phyloP scores from a whole-genome alignment of 176 grass and related monocot genomes.

The Cocos nucifera region DNA sequence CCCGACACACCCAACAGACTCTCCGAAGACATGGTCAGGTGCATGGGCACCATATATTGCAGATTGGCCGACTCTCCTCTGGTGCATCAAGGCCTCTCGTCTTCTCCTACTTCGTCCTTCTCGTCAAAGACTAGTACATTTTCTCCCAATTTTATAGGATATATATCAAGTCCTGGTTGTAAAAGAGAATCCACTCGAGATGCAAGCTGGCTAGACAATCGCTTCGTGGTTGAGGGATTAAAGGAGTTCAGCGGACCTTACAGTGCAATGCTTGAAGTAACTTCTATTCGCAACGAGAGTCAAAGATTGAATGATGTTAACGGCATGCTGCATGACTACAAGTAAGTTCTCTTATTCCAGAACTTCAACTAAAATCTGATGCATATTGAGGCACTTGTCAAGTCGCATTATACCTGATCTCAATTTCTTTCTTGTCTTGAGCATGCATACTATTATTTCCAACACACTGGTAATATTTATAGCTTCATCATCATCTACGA shows the following conservation, averaged over 20 bases:
- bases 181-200: slow-evolving; percentile 52
- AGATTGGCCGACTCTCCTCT: slow-evolving; percentile 34
- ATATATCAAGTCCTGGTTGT: slow-evolving; percentile 63
- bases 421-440: too few relatives aligned
- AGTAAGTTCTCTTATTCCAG: slow-evolving; percentile 25
- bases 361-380: too few relatives aligned
- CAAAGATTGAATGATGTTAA: slow-evolving; percentile 44
- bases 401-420: too few relatives aligned
- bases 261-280: slow-evolving; percentile 62
- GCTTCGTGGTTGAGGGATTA: slow-evolving; percentile 27
- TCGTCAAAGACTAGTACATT: slow-evolving; percentile 57
- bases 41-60: slow-evolving; percentile 66
- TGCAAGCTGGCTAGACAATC: slow-evolving; percentile 38
- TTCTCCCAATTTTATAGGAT: slow-evolving; percentile 52
- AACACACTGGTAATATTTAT: too few relatives aligned
- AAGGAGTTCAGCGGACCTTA: slow-evolving; percentile 54
- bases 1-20: slow-evolving; percentile 81
- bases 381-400: too few relatives aligned
- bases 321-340: slow-evolving; percentile 64
- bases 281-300: slow-evolving; percentile 45
- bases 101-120: slow-evolving; percentile 86
- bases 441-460: too few relatives aligned
- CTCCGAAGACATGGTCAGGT: slow-evolving; percentile 87
- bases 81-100: slow-evolving; percentile 31
- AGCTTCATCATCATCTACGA: too few relatives aligned